A percentile compares a stretch with the other conserved stretches of the same genome.
These are phyloP conservation scores for Petunia hybrid DNA, from an alignment of 305 asterid genomes.

Conservation along the genomic window DNA sequence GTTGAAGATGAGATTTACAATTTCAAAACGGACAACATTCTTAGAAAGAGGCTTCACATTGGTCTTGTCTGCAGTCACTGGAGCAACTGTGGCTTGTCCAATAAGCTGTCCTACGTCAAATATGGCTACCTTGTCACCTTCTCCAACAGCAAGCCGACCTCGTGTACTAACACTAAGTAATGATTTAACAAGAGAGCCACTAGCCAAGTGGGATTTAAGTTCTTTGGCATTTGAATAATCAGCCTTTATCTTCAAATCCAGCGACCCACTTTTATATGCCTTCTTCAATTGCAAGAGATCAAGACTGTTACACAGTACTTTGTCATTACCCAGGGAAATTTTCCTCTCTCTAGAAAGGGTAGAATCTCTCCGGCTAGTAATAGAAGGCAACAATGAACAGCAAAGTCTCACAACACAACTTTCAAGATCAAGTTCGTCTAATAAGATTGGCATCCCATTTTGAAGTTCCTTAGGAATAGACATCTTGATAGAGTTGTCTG, in stretches of 20 bases:
- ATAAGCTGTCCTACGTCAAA: conserved; percentile 98
- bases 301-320: conserved; percentile 66
- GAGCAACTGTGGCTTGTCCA: conserved; percentile 95
- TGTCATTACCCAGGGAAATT: conserved; percentile 68
- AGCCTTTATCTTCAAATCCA: conserved; percentile 96
- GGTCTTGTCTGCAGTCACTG: conserved; percentile 98
- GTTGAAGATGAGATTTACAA: conserved; percentile 91
- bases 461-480: conserved; percentile 82
- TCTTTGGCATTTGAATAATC: conserved; percentile 98
- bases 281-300: conserved; percentile 95
- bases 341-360: conserved; percentile 68
- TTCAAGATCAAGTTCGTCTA: conserved; percentile 82
- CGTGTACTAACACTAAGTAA: conserved; percentile 87
- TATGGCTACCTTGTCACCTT: conserved; percentile 98
- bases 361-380: conserved; percentile 74
- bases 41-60: conserved; percentile 98
- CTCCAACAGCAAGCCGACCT: conserved; percentile 99
- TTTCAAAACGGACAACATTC: conserved; percentile 96
- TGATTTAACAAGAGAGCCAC: conserved; percentile 97
- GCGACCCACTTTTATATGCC: conserved; percentile 97
- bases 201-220: conserved; percentile 89
- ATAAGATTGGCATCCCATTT: conserved; percentile 74
- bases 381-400: conserved; percentile 76
- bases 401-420: conserved; percentile 75
- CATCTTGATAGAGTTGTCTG: conserved; percentile 68